Conservation (phyloP, 805 yeast genomes). For the Martiniozyma abietophila region DNA sequence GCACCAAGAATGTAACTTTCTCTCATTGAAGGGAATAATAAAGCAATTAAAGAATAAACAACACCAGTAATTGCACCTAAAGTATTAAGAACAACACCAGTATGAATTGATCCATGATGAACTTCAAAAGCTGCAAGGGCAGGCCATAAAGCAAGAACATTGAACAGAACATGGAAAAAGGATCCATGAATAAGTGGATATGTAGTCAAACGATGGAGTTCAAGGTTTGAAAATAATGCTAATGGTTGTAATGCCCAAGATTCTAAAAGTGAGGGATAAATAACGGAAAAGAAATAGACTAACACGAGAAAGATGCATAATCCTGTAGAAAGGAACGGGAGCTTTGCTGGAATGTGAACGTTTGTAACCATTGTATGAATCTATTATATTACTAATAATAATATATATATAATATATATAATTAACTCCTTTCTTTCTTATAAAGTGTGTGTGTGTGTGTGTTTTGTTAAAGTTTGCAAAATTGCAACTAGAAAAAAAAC, state of each 20-base stretch:
- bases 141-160: slow-evolving; percentile 45
- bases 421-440: too few relatives aligned
- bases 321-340: slow-evolving; percentile 11
- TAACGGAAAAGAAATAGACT: slow-evolving; percentile 31
- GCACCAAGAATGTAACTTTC: slow-evolving; percentile 59
- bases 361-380: too few relatives aligned
- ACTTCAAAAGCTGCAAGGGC: slow-evolving; percentile 61
- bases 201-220: slow-evolving; percentile 50
- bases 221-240: slow-evolving; percentile 36
- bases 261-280: slow-evolving; percentile 23
- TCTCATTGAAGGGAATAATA: slow-evolving; percentile 40
- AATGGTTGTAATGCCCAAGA: slow-evolving; percentile 44
- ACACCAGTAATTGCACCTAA: slow-evolving; percentile 63
- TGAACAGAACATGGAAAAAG: slow-evolving; percentile 51
- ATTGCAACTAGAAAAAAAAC: too few relatives aligned
- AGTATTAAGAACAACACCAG: slow-evolving; percentile 70
- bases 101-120: slow-evolving; percentile 72
- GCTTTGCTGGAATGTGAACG: slow-evolving; percentile 52
- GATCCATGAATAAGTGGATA: slow-evolving; percentile 66
- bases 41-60: slow-evolving; percentile 47
- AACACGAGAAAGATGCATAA: slow-evolving; percentile 44
- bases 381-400: too few relatives aligned
- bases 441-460: too few relatives aligned
- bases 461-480: too few relatives aligned
- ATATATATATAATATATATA: too few relatives aligned